These are phyloP conservation scores for Diplogelasinospora grovesii DNA, from an alignment of 495 filamentous ascomycete genomes.

Conservation along the genomic window DNA sequence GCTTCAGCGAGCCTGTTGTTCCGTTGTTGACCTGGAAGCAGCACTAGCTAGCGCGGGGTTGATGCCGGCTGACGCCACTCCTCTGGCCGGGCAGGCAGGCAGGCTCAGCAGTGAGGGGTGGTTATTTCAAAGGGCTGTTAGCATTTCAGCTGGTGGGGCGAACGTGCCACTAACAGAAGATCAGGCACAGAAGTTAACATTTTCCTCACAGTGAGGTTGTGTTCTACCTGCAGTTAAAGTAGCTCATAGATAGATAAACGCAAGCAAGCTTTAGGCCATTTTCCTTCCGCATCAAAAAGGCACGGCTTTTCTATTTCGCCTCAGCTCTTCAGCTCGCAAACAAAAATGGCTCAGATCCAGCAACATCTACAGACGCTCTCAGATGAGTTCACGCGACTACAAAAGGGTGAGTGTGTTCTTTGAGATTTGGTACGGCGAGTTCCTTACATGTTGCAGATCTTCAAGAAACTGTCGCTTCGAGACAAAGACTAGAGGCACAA, in stretches of 20 bases:
- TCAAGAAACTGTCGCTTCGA: conserved; percentile 64
- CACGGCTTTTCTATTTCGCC: neutral
- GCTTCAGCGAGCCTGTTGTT: neutral
- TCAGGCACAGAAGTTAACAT: no score
- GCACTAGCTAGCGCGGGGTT: conserved; percentile 25
- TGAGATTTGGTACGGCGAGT: no score
- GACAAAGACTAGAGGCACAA: conserved; percentile 90
- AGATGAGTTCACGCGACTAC: conserved; percentile 80
- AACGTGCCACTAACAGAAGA: conserved; percentile 1
- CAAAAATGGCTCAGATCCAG: conserved; percentile 43
- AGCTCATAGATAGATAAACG: no score
- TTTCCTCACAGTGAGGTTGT: no score
- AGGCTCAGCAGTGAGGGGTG: no score
- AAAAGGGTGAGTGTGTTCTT: conserved; percentile 53
- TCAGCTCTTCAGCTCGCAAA: neutral
- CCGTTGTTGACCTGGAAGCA: conserved; percentile 24
- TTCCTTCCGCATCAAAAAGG: neutral
- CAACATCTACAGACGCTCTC: conserved; percentile 68
- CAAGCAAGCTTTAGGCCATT: no score
- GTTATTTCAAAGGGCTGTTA: conserved; percentile 7
- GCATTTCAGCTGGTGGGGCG: neutral
- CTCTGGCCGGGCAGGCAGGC: neutral
- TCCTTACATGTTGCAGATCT: conserved; percentile 54
- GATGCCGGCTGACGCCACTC: conserved; percentile 18
- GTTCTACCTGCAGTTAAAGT: no score